Percentiles rank a stretch among this genome's conserved stretches.
These are phyloP conservation scores for Stachybotrys chartarum DNA, from an alignment of 2,329 filamentous ascomycete species.

Conservation along the genomic window DNA sequence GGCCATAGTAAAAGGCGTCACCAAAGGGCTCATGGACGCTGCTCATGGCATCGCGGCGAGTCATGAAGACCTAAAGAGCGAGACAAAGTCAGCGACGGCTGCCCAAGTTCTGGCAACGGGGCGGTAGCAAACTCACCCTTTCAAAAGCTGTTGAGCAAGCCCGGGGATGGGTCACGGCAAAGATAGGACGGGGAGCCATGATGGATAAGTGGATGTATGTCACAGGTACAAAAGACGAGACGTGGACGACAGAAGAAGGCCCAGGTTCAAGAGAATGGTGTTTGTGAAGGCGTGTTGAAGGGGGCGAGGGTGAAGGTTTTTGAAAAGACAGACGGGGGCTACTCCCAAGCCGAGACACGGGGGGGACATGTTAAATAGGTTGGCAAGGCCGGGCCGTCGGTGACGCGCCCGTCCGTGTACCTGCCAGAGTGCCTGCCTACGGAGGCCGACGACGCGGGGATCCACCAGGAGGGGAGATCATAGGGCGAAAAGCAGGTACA, in stretches of 20 bases:
- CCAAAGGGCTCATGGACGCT: constrained; percentile 95
- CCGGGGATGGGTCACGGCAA: constrained; percentile 87
- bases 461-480: background rate
- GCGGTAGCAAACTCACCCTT: constrained; percentile 51
- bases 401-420: background rate
- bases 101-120: background rate
- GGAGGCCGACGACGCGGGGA: background rate
- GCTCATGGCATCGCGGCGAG: constrained; percentile 69
- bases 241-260: background rate
- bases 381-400: background rate
- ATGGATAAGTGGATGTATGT: constrained; percentile 12
- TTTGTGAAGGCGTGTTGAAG: no score
- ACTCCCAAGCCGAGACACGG: background rate
- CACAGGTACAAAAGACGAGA: background rate
- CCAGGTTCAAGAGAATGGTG: no score
- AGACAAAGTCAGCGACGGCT: background rate
- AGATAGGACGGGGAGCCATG: constrained; percentile 70
- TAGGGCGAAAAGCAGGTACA: background rate
- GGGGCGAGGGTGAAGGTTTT: no score
- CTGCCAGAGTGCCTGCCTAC: background rate
- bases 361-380: background rate
- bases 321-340: no score
- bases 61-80: constrained; percentile 86
- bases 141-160: constrained; percentile 97
- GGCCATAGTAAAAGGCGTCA: constrained; percentile 93